These are phyloP conservation scores for Lecanicillium sp. DNA, from an alignment of 2,329 filamentous ascomycete genomes.

Conservation along the genomic window DNA sequence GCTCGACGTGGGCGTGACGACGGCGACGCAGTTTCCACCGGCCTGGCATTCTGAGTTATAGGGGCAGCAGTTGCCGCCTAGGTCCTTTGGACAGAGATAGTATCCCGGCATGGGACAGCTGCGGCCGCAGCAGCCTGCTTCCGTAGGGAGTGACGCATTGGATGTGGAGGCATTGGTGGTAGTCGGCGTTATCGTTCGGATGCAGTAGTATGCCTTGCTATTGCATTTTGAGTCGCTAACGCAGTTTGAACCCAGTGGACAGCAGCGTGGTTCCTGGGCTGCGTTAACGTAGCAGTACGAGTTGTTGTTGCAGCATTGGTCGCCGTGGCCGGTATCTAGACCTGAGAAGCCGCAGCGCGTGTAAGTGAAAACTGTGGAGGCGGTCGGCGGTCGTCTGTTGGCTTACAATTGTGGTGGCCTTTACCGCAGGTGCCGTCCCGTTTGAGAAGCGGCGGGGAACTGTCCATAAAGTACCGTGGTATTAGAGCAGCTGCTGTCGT, in stretches of 20 bases:
- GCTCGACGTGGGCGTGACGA: constrained; percentile 11
- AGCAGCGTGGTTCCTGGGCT: constrained; percentile 28
- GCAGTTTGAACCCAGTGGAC: constrained; percentile 34
- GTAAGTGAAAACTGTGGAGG: background rate
- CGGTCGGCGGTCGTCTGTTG: background rate
- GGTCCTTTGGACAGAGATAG: constrained; percentile 34
- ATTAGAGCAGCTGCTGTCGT: too few species aligned
- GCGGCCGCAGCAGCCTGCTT: constrained; percentile 30
- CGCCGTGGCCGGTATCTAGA: constrained; percentile 29
- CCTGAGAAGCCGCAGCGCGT: constrained; percentile 20
- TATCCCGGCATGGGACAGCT: constrained; percentile 30
- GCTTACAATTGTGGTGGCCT: constrained; percentile 5
- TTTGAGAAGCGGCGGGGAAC: background rate
- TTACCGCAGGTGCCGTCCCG: constrained; percentile 1
- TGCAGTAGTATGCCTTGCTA: constrained; percentile 25
- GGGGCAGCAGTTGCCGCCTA: constrained; percentile 43
- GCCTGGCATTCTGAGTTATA: constrained; percentile 35
- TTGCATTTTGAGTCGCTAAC: constrained; percentile 25
- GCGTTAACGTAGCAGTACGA: constrained; percentile 37
- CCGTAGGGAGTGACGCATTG: constrained; percentile 2
- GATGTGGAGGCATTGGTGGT: constrained; percentile 15
- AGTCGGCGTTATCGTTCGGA: constrained; percentile 17
- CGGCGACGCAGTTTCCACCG: constrained; percentile 26
- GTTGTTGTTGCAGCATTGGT: constrained; percentile 34
- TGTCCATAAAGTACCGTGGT: too few species aligned